Conservation (phyloP, 208 protist genomes). For the Trypanosoma avium region DNA sequence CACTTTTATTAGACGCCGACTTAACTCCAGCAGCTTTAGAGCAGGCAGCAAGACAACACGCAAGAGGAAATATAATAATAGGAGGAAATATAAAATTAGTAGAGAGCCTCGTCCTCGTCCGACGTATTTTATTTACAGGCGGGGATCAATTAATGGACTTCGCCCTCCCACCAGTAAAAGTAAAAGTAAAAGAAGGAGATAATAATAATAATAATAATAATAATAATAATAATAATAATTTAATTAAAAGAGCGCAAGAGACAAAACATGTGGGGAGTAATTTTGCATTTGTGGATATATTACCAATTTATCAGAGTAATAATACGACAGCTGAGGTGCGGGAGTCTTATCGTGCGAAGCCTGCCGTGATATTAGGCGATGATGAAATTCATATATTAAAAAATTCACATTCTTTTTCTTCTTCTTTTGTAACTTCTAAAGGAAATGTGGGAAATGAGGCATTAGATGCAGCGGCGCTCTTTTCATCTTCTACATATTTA, state of each 20-base stretch:
- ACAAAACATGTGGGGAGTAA: background rate
- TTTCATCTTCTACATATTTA: background rate
- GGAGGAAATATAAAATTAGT: background rate
- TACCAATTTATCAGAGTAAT: background rate
- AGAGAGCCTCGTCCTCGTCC: conserved; percentile 18
- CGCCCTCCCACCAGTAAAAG: too few species aligned
- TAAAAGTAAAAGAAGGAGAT: too few species aligned
- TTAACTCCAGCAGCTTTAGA: conserved; percentile 20
- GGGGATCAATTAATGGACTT: conserved; percentile 36
- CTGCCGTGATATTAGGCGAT: background rate
- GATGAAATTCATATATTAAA: too few species aligned
- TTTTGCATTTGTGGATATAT: conserved; percentile 12
- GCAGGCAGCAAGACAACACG: conserved; percentile 11
- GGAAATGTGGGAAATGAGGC: background rate
- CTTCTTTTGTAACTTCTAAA: background rate
- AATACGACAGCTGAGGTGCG: background rate
- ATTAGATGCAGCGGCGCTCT: background rate
- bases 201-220: too few species aligned
- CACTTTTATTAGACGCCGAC: conserved; percentile 23
- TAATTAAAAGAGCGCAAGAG: too few species aligned
- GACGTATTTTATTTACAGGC: conserved; percentile 27
- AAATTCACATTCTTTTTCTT: too few species aligned
- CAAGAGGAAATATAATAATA: too few species aligned
- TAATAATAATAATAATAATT: too few species aligned
- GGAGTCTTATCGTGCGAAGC: background rate